Conservation (phyloP, 2,329 filamentous ascomycete species). For the Drechslera avenae region DNA sequence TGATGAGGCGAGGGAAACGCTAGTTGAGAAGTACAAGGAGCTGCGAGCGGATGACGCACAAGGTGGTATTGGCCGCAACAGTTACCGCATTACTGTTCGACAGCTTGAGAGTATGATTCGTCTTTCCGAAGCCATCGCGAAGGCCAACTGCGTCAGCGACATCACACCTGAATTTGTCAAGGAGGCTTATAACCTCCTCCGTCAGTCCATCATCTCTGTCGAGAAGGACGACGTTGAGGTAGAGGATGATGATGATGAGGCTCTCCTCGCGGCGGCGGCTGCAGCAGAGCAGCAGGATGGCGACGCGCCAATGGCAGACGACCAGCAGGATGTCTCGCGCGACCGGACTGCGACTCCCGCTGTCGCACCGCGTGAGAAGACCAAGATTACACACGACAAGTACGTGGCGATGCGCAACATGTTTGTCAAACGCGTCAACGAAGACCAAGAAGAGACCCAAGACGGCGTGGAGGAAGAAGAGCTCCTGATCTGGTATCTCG, state of each 20-base stretch:
- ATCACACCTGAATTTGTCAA: constrained; percentile 83
- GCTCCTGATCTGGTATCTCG: constrained; percentile 86
- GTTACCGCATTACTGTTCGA: constrained; percentile 95
- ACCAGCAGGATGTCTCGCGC: constrained; percentile 44
- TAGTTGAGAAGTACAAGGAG: constrained; percentile 95
- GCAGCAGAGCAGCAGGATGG: constrained; percentile 53
- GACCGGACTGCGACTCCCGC: constrained; percentile 47
- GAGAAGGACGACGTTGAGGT: constrained; percentile 98
- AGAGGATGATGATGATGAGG: constrained; percentile 76
- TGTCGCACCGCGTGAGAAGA: constrained; percentile 61
- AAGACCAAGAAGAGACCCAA: constrained; percentile 75
- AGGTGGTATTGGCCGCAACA: constrained; percentile 91
- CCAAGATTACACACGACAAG: constrained; percentile 93
- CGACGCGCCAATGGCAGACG: constrained; percentile 39
- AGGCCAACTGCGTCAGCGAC: constrained; percentile 94
- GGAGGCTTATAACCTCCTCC: constrained; percentile 88
- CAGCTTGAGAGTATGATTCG: constrained; percentile 97
- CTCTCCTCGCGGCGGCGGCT: constrained; percentile 59
- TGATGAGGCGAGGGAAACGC: constrained; percentile 78
- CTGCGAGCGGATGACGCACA: constrained; percentile 91
- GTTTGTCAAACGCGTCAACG: constrained; percentile 80
- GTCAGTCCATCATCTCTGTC: constrained; percentile 95
- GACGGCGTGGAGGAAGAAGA: constrained; percentile 86
- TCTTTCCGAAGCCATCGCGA: constrained; percentile 95
- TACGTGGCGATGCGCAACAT: constrained; percentile 90